These are phyloP conservation scores for Capsaspora owczarzaki DNA, from an alignment of 78 protist genomes.

Conservation along the genomic window DNA sequence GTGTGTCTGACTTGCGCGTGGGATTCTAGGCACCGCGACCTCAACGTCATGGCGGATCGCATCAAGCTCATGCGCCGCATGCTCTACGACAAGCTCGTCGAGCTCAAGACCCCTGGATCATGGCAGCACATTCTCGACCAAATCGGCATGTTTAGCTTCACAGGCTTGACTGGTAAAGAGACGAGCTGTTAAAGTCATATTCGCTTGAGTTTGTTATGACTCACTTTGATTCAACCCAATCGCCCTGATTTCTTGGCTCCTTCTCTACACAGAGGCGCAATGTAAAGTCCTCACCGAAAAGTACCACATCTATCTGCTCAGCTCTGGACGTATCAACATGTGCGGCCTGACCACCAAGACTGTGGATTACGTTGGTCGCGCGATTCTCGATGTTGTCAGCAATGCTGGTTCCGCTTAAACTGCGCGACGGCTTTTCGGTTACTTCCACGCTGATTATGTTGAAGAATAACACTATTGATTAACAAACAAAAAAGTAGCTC, in stretches of 20 bases:
- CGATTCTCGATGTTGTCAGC: slow-evolving; percentile 63
- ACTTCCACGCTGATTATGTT: too few relatives aligned
- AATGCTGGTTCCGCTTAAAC: neutral
- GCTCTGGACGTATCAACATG: slow-evolving; percentile 93
- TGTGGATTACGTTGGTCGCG: slow-evolving; percentile 69
- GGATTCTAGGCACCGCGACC: slow-evolving; percentile 49
- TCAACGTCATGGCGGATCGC: slow-evolving; percentile 79
- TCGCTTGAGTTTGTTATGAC: neutral
- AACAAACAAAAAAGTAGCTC: too few relatives aligned
- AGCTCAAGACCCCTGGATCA: slow-evolving; percentile 35
- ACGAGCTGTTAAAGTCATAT: neutral
- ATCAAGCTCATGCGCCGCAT: slow-evolving; percentile 74
- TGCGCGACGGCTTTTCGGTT: too few relatives aligned
- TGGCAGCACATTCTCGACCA: slow-evolving; percentile 95
- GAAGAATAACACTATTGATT: too few relatives aligned
- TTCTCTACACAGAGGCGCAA: neutral
- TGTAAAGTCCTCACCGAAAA: slow-evolving; percentile 48
- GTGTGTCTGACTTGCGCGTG: too few relatives aligned
- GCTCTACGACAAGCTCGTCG: slow-evolving; percentile 52
- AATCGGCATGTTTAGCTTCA: slow-evolving; percentile 96
- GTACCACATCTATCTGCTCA: slow-evolving; percentile 70
- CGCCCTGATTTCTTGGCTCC: neutral
- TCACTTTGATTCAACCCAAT: too few relatives aligned
- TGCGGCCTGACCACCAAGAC: slow-evolving; percentile 81
- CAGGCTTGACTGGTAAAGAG: slow-evolving; percentile 64